These are phyloP conservation scores for Zygoascus hellenicus DNA, from an alignment of 1,139 yeast genomes.

Conservation along the genomic window DNA sequence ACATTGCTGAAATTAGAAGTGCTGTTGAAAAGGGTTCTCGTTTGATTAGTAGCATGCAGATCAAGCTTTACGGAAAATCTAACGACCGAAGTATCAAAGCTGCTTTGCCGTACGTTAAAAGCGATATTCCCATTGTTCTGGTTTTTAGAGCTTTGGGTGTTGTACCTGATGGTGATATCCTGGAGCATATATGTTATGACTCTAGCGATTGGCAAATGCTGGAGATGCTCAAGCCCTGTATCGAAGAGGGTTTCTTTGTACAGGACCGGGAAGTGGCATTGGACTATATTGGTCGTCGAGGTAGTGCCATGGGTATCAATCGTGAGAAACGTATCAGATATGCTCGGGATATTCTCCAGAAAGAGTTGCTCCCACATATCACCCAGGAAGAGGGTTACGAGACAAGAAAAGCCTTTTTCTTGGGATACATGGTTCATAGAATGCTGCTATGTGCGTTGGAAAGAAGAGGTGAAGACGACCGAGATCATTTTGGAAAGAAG, in stretches of 20 bases:
- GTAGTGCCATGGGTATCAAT: slow-evolving; percentile 77
- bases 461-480: slow-evolving; percentile 96
- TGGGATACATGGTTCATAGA: slow-evolving; percentile 97
- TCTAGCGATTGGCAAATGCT: slow-evolving; percentile 99
- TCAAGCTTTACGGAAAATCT: slow-evolving; percentile 73
- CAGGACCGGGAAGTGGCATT: slow-evolving; percentile 98
- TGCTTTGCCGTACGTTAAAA: slow-evolving; percentile 90
- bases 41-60: slow-evolving; percentile 88
- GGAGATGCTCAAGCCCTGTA: slow-evolving; percentile 98
- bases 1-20: slow-evolving; percentile 92
- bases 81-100: slow-evolving; percentile 87
- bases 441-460: slow-evolving; percentile 91
- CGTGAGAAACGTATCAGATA: slow-evolving; percentile 98
- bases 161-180: slow-evolving; percentile 97
- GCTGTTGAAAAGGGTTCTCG: slow-evolving; percentile 97
- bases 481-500: slow-evolving; percentile 98
- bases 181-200: slow-evolving; percentile 97
- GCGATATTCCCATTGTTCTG: slow-evolving; percentile 93
- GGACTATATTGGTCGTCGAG: slow-evolving; percentile 95
- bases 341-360: slow-evolving; percentile 92
- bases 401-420: slow-evolving; percentile 91
- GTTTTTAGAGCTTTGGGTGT: slow-evolving; percentile 97
- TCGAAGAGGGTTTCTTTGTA: slow-evolving; percentile 96
- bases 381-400: slow-evolving; percentile 97
- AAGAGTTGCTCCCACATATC: slow-evolving; percentile 93